A percentile compares a stretch with the other conserved stretches of the same genome.
Evolutionary conservation across 78 protist species (phyloP).

Genomic region (Bodo saltans): DNA sequence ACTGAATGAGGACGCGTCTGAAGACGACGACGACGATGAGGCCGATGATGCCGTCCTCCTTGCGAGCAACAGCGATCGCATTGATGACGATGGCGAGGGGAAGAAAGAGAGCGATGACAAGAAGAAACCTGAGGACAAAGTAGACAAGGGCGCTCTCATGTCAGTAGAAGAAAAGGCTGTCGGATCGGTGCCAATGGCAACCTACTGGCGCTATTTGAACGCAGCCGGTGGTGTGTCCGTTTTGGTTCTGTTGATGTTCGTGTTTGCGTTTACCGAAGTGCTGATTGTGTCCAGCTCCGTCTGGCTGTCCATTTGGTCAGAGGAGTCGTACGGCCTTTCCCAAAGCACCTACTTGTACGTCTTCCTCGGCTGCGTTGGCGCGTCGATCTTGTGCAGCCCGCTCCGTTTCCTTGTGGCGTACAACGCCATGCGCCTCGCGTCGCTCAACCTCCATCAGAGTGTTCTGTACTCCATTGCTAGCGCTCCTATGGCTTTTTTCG

Average conservation of each 20-base stretch:
- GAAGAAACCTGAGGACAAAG: too few species aligned
- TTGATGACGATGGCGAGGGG: too few species aligned
- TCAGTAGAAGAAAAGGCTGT: conserved; percentile 5
- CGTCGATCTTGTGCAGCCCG: neutral
- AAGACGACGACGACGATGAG: too few species aligned
- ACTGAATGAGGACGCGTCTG: too few species aligned
- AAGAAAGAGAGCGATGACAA: too few species aligned
- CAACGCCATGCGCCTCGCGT: neutral
- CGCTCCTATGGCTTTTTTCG: conserved; percentile 48
- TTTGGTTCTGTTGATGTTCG: neutral
- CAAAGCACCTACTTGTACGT: neutral
- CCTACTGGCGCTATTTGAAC: neutral
- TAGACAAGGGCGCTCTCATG: too few species aligned
- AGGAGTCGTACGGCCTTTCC: conserved; percentile 8
- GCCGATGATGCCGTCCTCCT: too few species aligned
- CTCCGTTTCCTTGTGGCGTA: neutral
- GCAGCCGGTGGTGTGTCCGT: conserved; percentile 21
- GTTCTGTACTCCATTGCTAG: neutral
- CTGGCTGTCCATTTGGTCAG: conserved; percentile 34
- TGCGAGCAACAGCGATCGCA: too few species aligned
- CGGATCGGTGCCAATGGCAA: neutral
- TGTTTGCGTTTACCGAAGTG: neutral
- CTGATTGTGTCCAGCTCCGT: neutral
- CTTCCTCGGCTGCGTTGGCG: neutral
- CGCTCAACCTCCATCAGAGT: conserved; percentile 13